These are phyloP conservation scores for Kluyveromyces marxianus DNA, from an alignment of 1,139 yeast genomes.

Conservation along the genomic window DNA sequence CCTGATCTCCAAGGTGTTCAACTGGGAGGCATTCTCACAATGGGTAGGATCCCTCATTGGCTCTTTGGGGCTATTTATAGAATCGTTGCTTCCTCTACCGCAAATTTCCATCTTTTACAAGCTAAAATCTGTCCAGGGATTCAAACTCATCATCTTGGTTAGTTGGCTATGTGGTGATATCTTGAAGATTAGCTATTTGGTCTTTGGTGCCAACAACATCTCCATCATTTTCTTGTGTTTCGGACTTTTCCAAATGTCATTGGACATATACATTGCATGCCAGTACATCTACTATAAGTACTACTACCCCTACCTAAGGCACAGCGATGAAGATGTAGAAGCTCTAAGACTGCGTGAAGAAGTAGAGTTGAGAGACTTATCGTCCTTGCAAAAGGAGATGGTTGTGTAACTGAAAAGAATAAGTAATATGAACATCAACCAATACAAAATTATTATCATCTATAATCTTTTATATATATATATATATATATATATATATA, in stretches of 20 bases:
- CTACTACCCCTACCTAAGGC: slow-evolving; percentile 20
- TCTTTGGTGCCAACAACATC: slow-evolving; percentile 64
- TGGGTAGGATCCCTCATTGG: slow-evolving; percentile 45
- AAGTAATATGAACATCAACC: neutral
- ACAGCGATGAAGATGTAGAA: slow-evolving; percentile 2
- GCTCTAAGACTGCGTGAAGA: neutral
- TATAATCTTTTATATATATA: too few species aligned
- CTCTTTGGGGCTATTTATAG: slow-evolving; percentile 63
- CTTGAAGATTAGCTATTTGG: slow-evolving; percentile 62
- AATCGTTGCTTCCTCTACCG: slow-evolving; percentile 80
- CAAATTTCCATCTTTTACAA: slow-evolving; percentile 70
- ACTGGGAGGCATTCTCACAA: slow-evolving; percentile 29
- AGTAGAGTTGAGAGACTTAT: slow-evolving; percentile 4
- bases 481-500: too few species aligned
- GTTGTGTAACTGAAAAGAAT: neutral
- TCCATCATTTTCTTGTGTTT: slow-evolving; percentile 66
- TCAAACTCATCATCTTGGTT: slow-evolving; percentile 62
- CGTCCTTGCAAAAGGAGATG: slow-evolving; percentile 4
- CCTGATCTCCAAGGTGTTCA: slow-evolving; percentile 25
- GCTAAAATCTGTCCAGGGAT: slow-evolving; percentile 65
- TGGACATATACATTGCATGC: slow-evolving; percentile 68
- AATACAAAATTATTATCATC: too few species aligned
- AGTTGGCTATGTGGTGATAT: slow-evolving; percentile 90
- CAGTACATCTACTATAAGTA: slow-evolving; percentile 59
- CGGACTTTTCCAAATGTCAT: slow-evolving; percentile 70